These are phyloP conservation scores for Rhodotorula diobovata DNA, from an alignment of 768 basidiomycete species.

Conservation along the genomic window DNA sequence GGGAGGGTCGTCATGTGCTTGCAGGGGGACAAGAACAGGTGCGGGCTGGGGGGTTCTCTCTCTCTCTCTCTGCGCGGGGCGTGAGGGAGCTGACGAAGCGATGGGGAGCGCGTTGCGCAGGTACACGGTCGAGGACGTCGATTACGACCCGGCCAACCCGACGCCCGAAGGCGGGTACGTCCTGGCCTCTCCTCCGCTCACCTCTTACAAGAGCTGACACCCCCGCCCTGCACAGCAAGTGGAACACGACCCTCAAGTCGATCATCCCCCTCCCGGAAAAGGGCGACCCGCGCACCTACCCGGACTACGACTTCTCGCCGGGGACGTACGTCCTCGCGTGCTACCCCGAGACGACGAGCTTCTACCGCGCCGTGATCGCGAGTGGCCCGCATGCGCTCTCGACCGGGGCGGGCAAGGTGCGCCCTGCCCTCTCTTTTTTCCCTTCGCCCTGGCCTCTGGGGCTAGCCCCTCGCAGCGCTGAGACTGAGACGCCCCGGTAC, in stretches of 20 bases:
- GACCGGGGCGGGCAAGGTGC: conserved; percentile 30
- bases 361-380: conserved; percentile 49
- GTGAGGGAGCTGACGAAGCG: background rate
- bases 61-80: no score
- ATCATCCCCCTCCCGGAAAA: conserved; percentile 51
- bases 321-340: conserved; percentile 47
- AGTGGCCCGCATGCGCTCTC: conserved; percentile 7
- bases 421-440: background rate
- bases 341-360: conserved; percentile 52
- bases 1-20: conserved; percentile 47
- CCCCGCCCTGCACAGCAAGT: conserved; percentile 42
- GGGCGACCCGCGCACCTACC: conserved; percentile 45
- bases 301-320: conserved; percentile 45
- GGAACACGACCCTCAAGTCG: conserved; percentile 48
- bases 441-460: no score
- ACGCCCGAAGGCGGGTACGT: conserved; percentile 29
- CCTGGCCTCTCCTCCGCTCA: background rate
- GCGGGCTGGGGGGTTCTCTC: no score
- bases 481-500: background rate
- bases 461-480: no score
- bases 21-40: conserved; percentile 46
- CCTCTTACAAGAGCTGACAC: background rate
- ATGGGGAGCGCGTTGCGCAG: conserved; percentile 24
- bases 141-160: conserved; percentile 42
- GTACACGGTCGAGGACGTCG: conserved; percentile 50